These are phyloP conservation scores for Calonectria pauciramosa DNA, from an alignment of 2,329 filamentous ascomycete species.

Conservation along the genomic window DNA sequence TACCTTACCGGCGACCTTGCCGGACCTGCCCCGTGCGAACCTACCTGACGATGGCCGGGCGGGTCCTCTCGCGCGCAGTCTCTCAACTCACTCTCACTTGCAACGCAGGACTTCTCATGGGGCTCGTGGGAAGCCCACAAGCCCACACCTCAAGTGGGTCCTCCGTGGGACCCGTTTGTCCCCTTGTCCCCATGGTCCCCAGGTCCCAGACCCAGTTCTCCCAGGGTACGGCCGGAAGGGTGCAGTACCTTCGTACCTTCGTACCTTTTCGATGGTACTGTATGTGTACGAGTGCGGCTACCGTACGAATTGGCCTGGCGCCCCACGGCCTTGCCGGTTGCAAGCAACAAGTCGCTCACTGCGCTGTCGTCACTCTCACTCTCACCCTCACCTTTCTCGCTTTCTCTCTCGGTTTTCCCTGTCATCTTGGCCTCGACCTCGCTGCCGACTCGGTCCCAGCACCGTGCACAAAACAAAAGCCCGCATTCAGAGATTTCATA, in stretches of 20 bases:
- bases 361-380: slow-evolving; percentile 27
- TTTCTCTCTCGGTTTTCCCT: slow-evolving; percentile 22
- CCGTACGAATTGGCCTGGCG: slow-evolving; percentile 45
- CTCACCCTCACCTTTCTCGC: slow-evolving; percentile 27
- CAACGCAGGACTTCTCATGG: slow-evolving; percentile 16
- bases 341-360: slow-evolving; percentile 33
- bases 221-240: slow-evolving; percentile 42
- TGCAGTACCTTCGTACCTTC: slow-evolving; percentile 29
- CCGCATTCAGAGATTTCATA: slow-evolving; percentile 17
- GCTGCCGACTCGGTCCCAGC: slow-evolving; percentile 3
- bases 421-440: slow-evolving; percentile 3
- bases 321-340: slow-evolving; percentile 42
- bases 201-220: slow-evolving; percentile 24
- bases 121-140: slow-evolving; percentile 24
- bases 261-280: slow-evolving; percentile 42
- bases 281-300: slow-evolving; percentile 37
- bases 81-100: slow-evolving; percentile 27
- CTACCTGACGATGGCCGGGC: slow-evolving; percentile 42
- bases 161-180: slow-evolving; percentile 30
- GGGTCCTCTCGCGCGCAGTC: slow-evolving; percentile 33
- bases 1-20: slow-evolving; percentile 45
- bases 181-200: slow-evolving; percentile 25
- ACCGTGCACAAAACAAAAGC: slow-evolving; percentile 24
- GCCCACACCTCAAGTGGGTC: slow-evolving; percentile 20
- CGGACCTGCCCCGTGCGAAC: slow-evolving; percentile 44